Evolutionary conservation across 768 basidiomycete species (phyloP).

Genomic region (Suillus americanus): DNA sequence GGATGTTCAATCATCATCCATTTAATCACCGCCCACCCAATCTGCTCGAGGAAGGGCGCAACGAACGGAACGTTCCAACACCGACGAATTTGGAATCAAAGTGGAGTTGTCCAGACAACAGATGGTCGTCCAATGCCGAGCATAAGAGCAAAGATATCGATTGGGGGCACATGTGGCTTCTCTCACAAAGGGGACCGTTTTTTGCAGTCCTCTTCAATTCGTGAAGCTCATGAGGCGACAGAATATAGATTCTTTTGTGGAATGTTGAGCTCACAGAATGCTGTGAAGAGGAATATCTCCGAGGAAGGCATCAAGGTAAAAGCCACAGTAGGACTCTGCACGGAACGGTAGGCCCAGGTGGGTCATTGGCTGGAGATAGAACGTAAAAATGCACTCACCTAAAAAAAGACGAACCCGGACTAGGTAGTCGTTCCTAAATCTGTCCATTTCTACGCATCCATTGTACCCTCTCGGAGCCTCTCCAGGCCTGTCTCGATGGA

Average conservation of each 20-base stretch:
- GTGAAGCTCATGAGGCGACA: neutral
- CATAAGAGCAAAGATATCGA: neutral
- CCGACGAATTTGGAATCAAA: neutral
- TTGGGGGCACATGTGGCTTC: no score
- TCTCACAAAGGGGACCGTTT: no score
- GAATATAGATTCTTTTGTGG: no score
- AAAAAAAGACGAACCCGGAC: neutral
- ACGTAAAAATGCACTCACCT: neutral
- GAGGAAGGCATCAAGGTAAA: neutral
- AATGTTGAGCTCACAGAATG: no score
- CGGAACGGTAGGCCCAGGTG: no score
- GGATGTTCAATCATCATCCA: no score
- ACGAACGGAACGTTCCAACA: constrained; percentile 8
- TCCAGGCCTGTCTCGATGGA: neutral
- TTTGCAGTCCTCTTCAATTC: neutral
- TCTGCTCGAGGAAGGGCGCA: constrained; percentile 29
- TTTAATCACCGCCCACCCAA: constrained; percentile 26
- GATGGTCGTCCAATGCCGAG: no score
- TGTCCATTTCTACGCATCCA: neutral
- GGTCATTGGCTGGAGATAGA: neutral
- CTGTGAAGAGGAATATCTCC: no score
- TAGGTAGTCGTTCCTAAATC: neutral
- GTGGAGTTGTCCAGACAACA: neutral
- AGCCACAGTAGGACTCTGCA: neutral
- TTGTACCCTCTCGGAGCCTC: no score